Percentiles rank a stretch among this genome's conserved stretches.
Evolutionary conservation across 805 yeast genomes (phyloP).

Genomic region (Aciculoconidium aculeatum): DNA sequence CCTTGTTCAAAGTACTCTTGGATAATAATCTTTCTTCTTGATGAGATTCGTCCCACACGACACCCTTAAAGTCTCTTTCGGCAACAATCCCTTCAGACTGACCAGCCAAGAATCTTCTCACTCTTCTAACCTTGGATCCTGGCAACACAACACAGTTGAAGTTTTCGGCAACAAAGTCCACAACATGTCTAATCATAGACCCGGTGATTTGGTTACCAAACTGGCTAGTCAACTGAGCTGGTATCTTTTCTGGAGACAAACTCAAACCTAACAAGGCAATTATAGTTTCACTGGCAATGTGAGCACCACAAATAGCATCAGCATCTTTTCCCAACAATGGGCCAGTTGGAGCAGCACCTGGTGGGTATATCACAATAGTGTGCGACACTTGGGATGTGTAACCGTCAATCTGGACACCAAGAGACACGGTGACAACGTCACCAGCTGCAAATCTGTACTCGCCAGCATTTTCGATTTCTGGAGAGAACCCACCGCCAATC

Average conservation of each 20-base stretch:
- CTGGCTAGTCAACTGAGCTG: slow-evolving; percentile 39
- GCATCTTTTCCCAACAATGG: slow-evolving; percentile 84
- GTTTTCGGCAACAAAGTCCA: slow-evolving; percentile 79
- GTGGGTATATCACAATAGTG: slow-evolving; percentile 78
- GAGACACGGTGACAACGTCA: slow-evolving; percentile 75
- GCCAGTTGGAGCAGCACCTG: slow-evolving; percentile 56
- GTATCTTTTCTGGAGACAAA: slow-evolving; percentile 70
- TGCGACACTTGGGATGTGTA: slow-evolving; percentile 85
- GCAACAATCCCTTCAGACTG: slow-evolving; percentile 91
- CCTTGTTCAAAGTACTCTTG: slow-evolving; percentile 28
- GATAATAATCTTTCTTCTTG: slow-evolving; percentile 58
- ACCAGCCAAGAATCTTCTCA: slow-evolving; percentile 91
- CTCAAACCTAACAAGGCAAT: slow-evolving; percentile 68
- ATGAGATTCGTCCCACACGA: slow-evolving; percentile 78
- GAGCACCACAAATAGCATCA: slow-evolving; percentile 85
- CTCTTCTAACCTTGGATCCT: slow-evolving; percentile 86
- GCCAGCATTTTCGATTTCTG: slow-evolving; percentile 65
- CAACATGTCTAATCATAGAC: slow-evolving; percentile 60
- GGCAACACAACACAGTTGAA: slow-evolving; percentile 86
- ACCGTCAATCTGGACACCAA: slow-evolving; percentile 94
- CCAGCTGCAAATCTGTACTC: slow-evolving; percentile 56
- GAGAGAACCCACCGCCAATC: slow-evolving; percentile 66
- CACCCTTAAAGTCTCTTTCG: slow-evolving; percentile 90
- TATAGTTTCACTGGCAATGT: slow-evolving; percentile 86
- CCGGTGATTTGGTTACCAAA: slow-evolving; percentile 54